Evolutionary conservation across 139 green algal genomes (phyloP).

Genomic region (Microglena sp.): DNA sequence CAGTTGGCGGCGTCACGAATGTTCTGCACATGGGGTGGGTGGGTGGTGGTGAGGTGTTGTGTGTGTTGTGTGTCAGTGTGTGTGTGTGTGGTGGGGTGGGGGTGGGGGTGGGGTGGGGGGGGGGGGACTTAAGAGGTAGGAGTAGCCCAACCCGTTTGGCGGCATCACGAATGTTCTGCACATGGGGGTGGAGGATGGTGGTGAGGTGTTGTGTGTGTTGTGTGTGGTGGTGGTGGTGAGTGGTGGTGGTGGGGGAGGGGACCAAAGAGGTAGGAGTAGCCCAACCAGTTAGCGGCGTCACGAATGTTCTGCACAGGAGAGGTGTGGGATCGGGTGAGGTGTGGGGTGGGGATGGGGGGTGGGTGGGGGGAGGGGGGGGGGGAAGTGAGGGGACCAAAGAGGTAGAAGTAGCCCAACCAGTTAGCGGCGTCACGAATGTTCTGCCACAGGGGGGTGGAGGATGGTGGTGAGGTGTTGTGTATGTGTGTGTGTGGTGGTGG

Average conservation of each 20-base stretch:
- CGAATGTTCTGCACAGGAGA: slow-evolving; percentile 56
- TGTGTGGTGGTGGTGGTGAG: background rate
- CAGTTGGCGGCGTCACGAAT: slow-evolving; percentile 73
- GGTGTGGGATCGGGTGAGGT: background rate
- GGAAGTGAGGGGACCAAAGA: slow-evolving; percentile 75
- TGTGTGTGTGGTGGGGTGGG: background rate
- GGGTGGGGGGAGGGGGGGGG: background rate
- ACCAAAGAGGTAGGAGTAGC: slow-evolving; percentile 86
- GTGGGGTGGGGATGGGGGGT: background rate
- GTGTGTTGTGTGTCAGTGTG: background rate
- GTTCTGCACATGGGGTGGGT: slow-evolving; percentile 42
- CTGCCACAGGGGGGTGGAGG: slow-evolving; percentile 25
- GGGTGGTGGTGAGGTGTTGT: background rate
- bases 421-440: slow-evolving; percentile 71
- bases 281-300: slow-evolving; percentile 79
- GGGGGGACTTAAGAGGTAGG: slow-evolving; percentile 58
- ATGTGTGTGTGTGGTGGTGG: background rate
- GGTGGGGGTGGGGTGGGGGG: background rate
- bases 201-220: background rate
- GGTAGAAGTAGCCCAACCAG: slow-evolving; percentile 91
- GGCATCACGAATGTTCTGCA: slow-evolving; percentile 72
- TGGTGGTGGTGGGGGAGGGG: background rate
- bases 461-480: background rate
- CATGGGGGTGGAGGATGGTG: slow-evolving; percentile 4
- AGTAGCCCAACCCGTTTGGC: slow-evolving; percentile 85